Evolutionary conservation across 441 rosid species (phyloP), one percentile per base, ranked within the genome.

Genomic region (Manihot esculenta): DNA sequence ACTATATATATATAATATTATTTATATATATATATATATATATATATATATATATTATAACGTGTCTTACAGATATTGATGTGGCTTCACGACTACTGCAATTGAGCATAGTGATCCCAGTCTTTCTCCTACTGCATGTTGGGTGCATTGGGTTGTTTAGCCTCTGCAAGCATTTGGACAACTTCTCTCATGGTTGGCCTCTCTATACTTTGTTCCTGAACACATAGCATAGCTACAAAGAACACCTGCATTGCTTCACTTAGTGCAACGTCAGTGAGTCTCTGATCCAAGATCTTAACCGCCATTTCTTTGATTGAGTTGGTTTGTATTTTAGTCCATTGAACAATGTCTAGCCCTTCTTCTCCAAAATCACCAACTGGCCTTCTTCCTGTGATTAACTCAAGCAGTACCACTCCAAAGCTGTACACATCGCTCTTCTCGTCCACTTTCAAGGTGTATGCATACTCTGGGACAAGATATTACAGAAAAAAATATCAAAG

Each of bases 341-440:
- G 96, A 76, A 94, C 99, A 53, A 94, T 91, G 84, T 94, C 99
- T 53, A 87, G 44, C 38, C 93, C 94, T 64, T 90, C 96, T 63
- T 94, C 96, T 57, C 95, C 97, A 10, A 91, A 91, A 33, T 86
- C 86, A 1, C 91, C 97, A 3, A 94, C 90, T 0, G 99, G 99
- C 51, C 84, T 85, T 54, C 90, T 71, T 35, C 99, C 97, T 1
- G 91, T 86, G 47, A 94, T 81, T 1, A 94, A 77, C 78, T 94
- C 97, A 53, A 91, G 54, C 0, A 94, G 65, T 23, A 94, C 97
- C 18, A 94, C 96, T 6, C 98, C 96, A 0, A 91, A 93, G 59
- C 98, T 93, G 72, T 93, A 93, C 6, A 93, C 98, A 11, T 93
- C 98, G 20, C 97, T 93, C 84, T 93, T 93, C 74, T 93, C 92